These are phyloP conservation scores for Arabidopsis lyrata DNA, from an alignment of 441 rosid genomes.

Conservation along the genomic window DNA sequence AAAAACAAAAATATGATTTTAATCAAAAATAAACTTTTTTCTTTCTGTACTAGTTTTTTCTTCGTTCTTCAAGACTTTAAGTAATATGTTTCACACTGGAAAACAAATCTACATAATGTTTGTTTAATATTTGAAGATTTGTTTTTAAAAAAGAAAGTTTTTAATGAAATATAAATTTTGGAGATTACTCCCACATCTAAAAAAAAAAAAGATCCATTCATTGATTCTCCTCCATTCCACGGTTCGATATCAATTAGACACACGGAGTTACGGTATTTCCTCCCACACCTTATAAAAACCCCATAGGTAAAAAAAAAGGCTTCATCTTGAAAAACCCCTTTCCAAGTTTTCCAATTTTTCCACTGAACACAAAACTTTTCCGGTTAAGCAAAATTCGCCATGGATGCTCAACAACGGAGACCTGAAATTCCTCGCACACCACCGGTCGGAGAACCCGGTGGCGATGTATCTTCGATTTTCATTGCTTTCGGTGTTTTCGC, in stretches of 20 bases:
- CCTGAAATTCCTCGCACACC: slow-evolving; percentile 39
- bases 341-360: slow-evolving; percentile 14
- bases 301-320: not conserved
- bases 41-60: no score
- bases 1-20: no score
- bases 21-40: no score
- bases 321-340: slow-evolving; percentile 6
- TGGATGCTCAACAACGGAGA: slow-evolving; percentile 61
- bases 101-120: no score
- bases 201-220: not conserved
- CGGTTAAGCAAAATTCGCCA: slow-evolving; percentile 41
- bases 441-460: slow-evolving; percentile 47
- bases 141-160: not conserved
- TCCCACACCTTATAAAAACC: not conserved
- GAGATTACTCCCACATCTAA: not conserved
- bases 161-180: not conserved
- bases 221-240: slow-evolving; percentile 7
- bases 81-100: no score
- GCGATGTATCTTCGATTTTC: slow-evolving; percentile 49
- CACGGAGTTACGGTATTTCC: not conserved
- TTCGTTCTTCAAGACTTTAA: no score
- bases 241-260: not conserved
- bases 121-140: not conserved
- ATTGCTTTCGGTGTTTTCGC: slow-evolving; percentile 53
- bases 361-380: slow-evolving; percentile 13